phyloP scores from a whole-genome alignment of 371 early-diverging fungal species.

The Mortierella sp. region DNA sequence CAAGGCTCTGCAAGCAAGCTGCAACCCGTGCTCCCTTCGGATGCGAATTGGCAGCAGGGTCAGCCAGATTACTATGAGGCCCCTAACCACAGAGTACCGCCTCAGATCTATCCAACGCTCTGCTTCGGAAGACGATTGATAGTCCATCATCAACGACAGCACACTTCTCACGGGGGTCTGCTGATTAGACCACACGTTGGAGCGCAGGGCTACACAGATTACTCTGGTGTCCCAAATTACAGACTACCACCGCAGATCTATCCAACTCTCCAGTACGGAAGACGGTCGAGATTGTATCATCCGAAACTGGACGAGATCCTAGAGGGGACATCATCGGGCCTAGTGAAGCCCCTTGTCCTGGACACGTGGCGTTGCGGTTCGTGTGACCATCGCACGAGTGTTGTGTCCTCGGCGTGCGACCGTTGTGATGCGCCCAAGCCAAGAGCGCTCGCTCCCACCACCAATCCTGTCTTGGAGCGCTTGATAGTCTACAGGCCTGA shows the following conservation, averaged over 20 bases:
- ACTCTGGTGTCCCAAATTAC: neutral
- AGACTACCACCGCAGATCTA: conserved; percentile 26
- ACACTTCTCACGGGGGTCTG: too few species aligned
- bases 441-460: neutral
- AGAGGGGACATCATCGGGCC: conserved; percentile 18
- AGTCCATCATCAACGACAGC: too few species aligned
- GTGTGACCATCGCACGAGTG: conserved; percentile 5
- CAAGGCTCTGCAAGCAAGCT: neutral
- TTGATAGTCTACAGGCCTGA: neutral
- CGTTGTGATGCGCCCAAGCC: conserved; percentile 7
- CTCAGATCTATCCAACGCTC: too few species aligned
- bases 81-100: conserved; percentile 1
- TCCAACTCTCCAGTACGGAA: conserved; percentile 27
- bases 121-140: too few species aligned
- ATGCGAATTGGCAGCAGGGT: neutral
- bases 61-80: neutral
- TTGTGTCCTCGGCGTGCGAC: neutral
- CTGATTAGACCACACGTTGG: too few species aligned
- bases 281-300: conserved; percentile 15
- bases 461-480: neutral
- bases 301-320: conserved; percentile 33
- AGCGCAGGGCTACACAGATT: neutral
- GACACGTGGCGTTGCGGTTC: conserved; percentile 9
- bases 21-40: neutral
- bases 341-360: neutral